These are phyloP conservation scores for Candida multigemmis DNA, from an alignment of 805 yeast genomes.

Conservation along the genomic window DNA sequence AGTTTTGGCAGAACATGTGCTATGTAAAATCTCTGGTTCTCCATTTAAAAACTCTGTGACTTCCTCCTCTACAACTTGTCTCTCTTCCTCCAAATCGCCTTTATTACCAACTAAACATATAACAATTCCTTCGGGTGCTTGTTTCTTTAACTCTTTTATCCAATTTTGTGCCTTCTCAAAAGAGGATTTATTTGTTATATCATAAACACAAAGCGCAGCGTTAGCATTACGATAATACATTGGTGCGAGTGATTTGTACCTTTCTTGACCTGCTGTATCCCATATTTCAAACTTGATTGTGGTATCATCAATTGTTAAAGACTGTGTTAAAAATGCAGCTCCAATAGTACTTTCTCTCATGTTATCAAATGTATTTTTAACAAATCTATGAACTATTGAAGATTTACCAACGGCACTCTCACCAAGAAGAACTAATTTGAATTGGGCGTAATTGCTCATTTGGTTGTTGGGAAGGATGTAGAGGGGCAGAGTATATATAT, in stretches of 20 bases:
- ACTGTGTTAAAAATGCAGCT: slow-evolving; percentile 73
- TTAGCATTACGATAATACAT: slow-evolving; percentile 44
- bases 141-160: slow-evolving; percentile 75
- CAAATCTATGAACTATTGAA: slow-evolving; percentile 51
- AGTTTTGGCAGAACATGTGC: slow-evolving; percentile 37
- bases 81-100: slow-evolving; percentile 44
- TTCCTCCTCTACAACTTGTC: slow-evolving; percentile 31
- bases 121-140: slow-evolving; percentile 65
- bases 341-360: slow-evolving; percentile 76
- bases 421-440: slow-evolving; percentile 66
- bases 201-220: slow-evolving; percentile 73
- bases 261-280: slow-evolving; percentile 92
- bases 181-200: slow-evolving; percentile 62
- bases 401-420: slow-evolving; percentile 80
- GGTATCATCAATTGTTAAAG: slow-evolving; percentile 44
- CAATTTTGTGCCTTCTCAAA: slow-evolving; percentile 63
- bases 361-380: slow-evolving; percentile 65
- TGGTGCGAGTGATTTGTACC: slow-evolving; percentile 36
- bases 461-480: slow-evolving; percentile 5
- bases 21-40: slow-evolving; percentile 32
- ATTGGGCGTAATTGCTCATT: slow-evolving; percentile 32
- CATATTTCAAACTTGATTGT: slow-evolving; percentile 66
- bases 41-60: slow-evolving; percentile 45
- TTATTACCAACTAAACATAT: slow-evolving; percentile 84
- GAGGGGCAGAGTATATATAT: background rate